These are phyloP conservation scores for Anethum foeniculum DNA, from an alignment of 140 eudicot species.

Conservation along the genomic window DNA sequence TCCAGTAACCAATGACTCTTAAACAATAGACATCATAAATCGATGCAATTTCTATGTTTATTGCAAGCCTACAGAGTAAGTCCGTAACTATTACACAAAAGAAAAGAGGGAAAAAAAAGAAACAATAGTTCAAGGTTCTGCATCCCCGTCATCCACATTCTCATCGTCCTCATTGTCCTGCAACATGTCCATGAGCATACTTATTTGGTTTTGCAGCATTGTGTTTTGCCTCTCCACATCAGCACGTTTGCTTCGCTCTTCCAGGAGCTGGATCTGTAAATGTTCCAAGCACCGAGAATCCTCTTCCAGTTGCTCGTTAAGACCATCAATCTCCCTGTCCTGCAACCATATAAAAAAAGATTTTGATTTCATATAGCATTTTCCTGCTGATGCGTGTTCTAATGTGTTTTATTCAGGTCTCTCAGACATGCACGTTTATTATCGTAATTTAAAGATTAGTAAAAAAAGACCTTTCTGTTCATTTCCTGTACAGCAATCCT, in stretches of 20 bases:
- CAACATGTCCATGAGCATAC: constrained; percentile 80
- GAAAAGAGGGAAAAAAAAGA: background rate
- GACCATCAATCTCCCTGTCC: constrained; percentile 85
- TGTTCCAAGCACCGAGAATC: constrained; percentile 73
- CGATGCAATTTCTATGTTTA: background rate
- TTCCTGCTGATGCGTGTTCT: background rate
- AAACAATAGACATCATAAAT: background rate
- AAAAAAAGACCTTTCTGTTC: background rate
- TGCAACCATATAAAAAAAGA: constrained; percentile 23
- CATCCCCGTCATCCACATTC: constrained; percentile 33
- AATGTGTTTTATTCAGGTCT: too few relatives aligned
- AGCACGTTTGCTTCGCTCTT: constrained; percentile 77
- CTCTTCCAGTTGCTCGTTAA: constrained; percentile 76
- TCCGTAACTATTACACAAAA: background rate
- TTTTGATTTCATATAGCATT: background rate
- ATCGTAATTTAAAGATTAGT: too few relatives aligned
- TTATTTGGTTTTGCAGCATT: constrained; percentile 68
- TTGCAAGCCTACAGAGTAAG: background rate
- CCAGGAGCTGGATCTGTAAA: constrained; percentile 74
- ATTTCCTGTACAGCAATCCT: background rate
- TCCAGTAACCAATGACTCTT: too few relatives aligned
- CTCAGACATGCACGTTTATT: background rate
- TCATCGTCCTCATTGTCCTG: constrained; percentile 46
- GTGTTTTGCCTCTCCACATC: constrained; percentile 71
- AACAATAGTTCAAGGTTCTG: constrained; percentile 32